Evolutionary conservation across 73 alveolate genomes (phyloP), one percentile per base, ranked within the genome.

Genomic region (Breviolum minutum): DNA sequence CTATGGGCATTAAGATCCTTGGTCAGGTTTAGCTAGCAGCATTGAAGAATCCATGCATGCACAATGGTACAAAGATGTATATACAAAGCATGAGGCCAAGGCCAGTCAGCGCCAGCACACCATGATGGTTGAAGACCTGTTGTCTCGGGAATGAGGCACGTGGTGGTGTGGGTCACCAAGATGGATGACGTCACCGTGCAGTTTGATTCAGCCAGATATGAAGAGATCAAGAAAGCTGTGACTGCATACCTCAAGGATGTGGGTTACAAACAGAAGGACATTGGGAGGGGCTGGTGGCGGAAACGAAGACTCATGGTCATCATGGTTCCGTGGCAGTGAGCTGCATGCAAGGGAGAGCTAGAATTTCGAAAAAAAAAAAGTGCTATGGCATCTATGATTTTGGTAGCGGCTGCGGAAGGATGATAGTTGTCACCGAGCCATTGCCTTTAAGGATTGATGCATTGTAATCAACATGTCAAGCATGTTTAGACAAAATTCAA

Each of bases 131-230:
- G 40, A 71, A 20, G 26, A 71, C 26, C 12, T 71, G 26, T 30
- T 71, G 81, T 30, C 54, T 3, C 3, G 54, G 54, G 54, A 40
- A 63, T 29, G 81, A 92, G 97, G 97, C 88, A 92, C 86, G 97
- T 92, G 88, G 90, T 92, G 48, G 97, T 92, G 27, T 92, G 97
- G 97, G 89, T 92, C 97, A 92, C 97, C 85, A 92, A 92, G 79
- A 92, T 92, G 97, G 97, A 92, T 63, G 97, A 92, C 79, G 48
- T 66, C 77, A 92, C 97, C 27, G 97, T 92, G 97, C 97, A 92
- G 83, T 92, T 92, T 63, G 89, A 74, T 11, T 14, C 63, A 11
- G 88, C 97, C 63, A 92, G 97, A 92, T 92, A 71, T 40, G 97
- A 92, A 48, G 97, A 92, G 54, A 92, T 92, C 66, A 92, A 92